Evolutionary conservation across 2,329 filamentous ascomycete species (phyloP).

Genomic region (Clathrospora elynae): DNA sequence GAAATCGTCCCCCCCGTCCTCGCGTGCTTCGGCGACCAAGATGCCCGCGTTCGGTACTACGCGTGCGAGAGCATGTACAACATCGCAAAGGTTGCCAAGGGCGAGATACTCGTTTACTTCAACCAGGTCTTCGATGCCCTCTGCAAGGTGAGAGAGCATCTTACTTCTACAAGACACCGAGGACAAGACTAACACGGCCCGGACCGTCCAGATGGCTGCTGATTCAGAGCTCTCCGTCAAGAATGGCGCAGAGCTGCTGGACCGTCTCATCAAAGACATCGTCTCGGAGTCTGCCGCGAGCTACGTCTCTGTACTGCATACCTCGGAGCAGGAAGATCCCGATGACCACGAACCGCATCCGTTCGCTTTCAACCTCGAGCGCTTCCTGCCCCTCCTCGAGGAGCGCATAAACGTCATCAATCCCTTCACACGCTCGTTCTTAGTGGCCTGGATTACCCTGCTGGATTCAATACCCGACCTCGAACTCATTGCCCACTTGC

Average conservation of each 20-base stretch:
- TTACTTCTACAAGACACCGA: not conserved
- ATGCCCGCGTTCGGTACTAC: constrained; percentile 96
- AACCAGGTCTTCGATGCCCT: constrained; percentile 98
- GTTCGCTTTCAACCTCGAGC: constrained; percentile 80
- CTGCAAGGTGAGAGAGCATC: constrained; percentile 72
- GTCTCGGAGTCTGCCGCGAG: constrained; percentile 93
- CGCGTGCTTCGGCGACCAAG: constrained; percentile 96
- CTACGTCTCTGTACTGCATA: constrained; percentile 87
- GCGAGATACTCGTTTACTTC: constrained; percentile 95
- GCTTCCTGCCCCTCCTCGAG: constrained; percentile 90
- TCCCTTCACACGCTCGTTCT: constrained; percentile 90
- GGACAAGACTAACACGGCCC: constrained; percentile 26
- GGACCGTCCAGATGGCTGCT: constrained; percentile 73
- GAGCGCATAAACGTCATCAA: constrained; percentile 94
- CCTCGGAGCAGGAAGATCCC: constrained; percentile 54
- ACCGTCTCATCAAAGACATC: constrained; percentile 94
- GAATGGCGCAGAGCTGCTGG: constrained; percentile 93
- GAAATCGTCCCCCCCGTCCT: constrained; percentile 95
- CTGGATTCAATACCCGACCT: constrained; percentile 96
- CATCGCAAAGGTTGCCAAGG: constrained; percentile 98
- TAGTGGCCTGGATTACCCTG: constrained; percentile 94
- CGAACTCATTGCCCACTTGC: constrained; percentile 89
- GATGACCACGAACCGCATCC: constrained; percentile 28
- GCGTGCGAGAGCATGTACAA: constrained; percentile 99
- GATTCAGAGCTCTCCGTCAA: constrained; percentile 97